Evolutionary conservation across 352 stramenopile genomes (phyloP), one percentile per base, ranked within the genome.

Genomic region (Phytophthora sojae): DNA sequence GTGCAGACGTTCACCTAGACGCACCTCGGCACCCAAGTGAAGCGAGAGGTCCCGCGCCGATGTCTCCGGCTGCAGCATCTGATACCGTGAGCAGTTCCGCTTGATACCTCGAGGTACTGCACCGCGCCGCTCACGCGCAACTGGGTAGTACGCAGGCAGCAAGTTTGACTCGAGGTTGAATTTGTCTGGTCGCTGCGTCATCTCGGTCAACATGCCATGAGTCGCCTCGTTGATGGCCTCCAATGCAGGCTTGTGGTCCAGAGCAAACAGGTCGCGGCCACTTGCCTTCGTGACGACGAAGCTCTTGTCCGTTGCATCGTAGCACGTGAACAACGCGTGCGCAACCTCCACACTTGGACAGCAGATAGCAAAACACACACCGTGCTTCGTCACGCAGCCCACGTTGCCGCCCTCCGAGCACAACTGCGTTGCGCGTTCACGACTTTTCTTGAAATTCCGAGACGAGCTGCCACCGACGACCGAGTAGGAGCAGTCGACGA

Each of bases 261-360:
- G 59, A 3, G 77, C 68, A 32, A 82, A 67, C 42, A 96, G 61
- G n/a, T 90, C 78, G 30, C 86, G 87, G 0, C 86, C 83, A 50
- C 73, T 70, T 9, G 81, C 77, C 59, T 95, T 90, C 0, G 85
- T 92, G 26, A 93, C 88, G 7, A 81, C 71, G 44, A 95, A 93
- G 0, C 63, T 74, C 56, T 83, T 90, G 23, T 91, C 83, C 25
- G 86, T 93, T 42, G 83, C 80, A 47, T 93, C 85, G 72, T 95
- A 96, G 68, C 89, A 94, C 52, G 85, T 94, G 72, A 96, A 96
- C 57, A 90, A 82, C 32, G 86, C 85, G 49, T 93, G 81, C 2
- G 85, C 75, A 29, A 96, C 85, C 61, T 94, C 86, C 6, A 96
- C 87, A 61, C 86, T 94, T 6, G 89, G 89, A 44, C 79, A 84